Evolutionary conservation across 495 filamentous ascomycete genomes (phyloP).

Genomic region (Penicilliopsis zonata): DNA sequence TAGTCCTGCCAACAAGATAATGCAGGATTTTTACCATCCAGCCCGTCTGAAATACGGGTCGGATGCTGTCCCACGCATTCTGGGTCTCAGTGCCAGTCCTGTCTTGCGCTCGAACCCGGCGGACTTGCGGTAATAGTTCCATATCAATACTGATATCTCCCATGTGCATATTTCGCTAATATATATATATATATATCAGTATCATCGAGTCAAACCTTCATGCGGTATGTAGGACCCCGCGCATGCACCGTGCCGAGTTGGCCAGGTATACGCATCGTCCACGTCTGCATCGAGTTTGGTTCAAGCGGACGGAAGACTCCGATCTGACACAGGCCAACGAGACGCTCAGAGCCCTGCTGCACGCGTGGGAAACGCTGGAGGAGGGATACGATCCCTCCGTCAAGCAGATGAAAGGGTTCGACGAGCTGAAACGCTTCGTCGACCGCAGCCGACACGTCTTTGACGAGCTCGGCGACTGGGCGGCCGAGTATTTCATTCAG

Average conservation of each 20-base stretch:
- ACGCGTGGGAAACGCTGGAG: conserved; percentile 17
- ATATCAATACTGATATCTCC: not conserved
- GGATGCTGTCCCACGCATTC: conserved; percentile 50
- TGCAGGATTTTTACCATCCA: conserved; percentile 63
- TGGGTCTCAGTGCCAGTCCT: conserved; percentile 82
- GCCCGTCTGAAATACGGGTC: conserved; percentile 16
- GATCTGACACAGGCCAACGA: conserved; percentile 3
- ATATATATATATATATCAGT: conserved; percentile 16
- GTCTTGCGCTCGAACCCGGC: conserved; percentile 35
- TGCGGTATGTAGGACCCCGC: conserved; percentile 60
- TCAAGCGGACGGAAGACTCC: conserved; percentile 11
- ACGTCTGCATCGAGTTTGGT: conserved; percentile 39
- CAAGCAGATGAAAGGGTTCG: conserved; percentile 40
- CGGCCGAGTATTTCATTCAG: conserved; percentile 58
- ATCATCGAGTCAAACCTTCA: conserved; percentile 66
- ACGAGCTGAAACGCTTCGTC: conserved; percentile 49
- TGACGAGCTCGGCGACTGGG: conserved; percentile 62
- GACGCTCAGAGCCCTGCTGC: conserved; percentile 9
- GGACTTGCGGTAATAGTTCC: conserved; percentile 21
- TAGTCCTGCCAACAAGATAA: conserved; percentile 64
- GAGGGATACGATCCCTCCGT: conserved; percentile 64
- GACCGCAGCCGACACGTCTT: conserved; percentile 29
- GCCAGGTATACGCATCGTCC: conserved; percentile 57
- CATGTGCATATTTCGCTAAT: not conserved
- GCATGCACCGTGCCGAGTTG: conserved; percentile 58